A percentile compares a stretch with the other conserved stretches of the same genome.
Conservation (phyloP, 2,329 filamentous ascomycete genomes). For the Furcasterigmium sp. region DNA sequence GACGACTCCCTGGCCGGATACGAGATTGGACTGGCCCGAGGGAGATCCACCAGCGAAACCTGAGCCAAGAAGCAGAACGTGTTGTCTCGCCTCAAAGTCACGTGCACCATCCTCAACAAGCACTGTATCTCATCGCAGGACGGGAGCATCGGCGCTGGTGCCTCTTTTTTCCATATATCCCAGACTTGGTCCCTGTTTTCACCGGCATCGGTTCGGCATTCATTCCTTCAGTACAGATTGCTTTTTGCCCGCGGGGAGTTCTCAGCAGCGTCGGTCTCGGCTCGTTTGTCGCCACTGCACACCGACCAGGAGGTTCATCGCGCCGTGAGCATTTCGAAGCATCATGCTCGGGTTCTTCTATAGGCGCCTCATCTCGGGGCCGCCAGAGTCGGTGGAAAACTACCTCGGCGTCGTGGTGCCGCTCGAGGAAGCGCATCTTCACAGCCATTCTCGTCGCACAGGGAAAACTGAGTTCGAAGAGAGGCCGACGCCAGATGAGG, state of each 20-base stretch:
- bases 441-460: constrained; percentile 46
- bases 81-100: not conserved
- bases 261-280: too few relatives aligned
- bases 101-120: not conserved
- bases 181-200: not conserved
- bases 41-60: constrained; percentile 2
- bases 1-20: not conserved
- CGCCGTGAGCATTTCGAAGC: too few relatives aligned
- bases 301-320: too few relatives aligned
- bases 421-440: constrained; percentile 49
- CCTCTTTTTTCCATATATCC: not conserved
- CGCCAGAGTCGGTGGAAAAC: constrained; percentile 39
- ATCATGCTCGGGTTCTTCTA: constrained; percentile 1
- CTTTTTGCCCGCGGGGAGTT: too few relatives aligned
- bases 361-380: constrained; percentile 7
- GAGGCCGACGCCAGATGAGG: constrained; percentile 25
- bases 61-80: constrained; percentile 3
- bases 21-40: constrained; percentile 1
- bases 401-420: constrained; percentile 48
- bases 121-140: not conserved
- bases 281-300: too few relatives aligned
- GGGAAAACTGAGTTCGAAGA: constrained; percentile 39
- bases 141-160: not conserved
- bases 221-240: not conserved
- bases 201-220: not conserved